Evolutionary conservation across 257 asterid genomes (phyloP), one percentile per base, ranked within the genome.

Genomic region (Scutellaria baicalensis): DNA sequence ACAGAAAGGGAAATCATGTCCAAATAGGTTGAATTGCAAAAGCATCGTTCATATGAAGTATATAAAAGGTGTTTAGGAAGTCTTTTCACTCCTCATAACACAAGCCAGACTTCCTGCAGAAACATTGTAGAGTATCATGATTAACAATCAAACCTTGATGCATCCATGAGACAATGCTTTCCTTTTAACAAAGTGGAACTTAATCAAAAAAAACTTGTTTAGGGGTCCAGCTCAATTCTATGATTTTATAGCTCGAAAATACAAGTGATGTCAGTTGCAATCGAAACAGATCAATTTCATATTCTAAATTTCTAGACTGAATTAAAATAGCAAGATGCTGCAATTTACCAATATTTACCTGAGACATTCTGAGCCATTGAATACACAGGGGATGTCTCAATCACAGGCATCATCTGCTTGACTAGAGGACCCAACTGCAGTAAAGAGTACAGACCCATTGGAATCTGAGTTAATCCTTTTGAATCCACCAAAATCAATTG

Each of bases 361-460:
- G 97, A 74, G 71, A 92, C 73, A 69, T 74, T 84, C 82, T 83
- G 90, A 80, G 96, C 85, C 86, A 87, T 50, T 60, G 95, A 84
- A 85, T 83, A 85, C 64, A 87, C 59, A 18, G 96, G 95, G 66
- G 84, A 84, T 60, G 95, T 83, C 80, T 85, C 89, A 20, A 88
- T 63, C 40, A 80, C 74, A n/a, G 97, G 97, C 84, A 88, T 80
- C 86, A 89, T 75, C 79, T 90, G 97, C 78, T 84, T 88, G 77
- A 93, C 95, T 35, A 89, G 70, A 73, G 95, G 96, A 57, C 97
- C 98, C 80, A 93, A 83, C 98, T 90, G 89, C 89, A 84, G 55
- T 21, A 63, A 45, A 74, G 27, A 27, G 66, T n/a, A 68, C 33
- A 35, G 3, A 42, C 43, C 27, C 69, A 9, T 75, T 27, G 56